Evolutionary conservation across 2,329 filamentous ascomycete genomes (phyloP).

Genomic region (Hortaea werneckii): DNA sequence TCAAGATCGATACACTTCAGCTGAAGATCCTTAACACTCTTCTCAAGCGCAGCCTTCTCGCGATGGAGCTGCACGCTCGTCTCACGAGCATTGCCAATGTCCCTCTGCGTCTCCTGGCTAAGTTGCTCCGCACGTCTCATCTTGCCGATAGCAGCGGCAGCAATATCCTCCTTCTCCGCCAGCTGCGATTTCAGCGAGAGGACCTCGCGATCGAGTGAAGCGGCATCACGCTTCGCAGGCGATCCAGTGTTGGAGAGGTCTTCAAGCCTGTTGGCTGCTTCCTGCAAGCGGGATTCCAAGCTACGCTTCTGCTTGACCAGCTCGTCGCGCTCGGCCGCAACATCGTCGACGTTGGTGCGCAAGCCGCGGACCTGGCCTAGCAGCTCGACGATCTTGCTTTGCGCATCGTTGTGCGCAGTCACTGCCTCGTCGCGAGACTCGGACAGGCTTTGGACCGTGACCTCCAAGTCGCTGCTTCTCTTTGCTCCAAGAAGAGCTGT

Average conservation of each 20-base stretch:
- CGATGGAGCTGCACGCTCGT: conserved; percentile 71
- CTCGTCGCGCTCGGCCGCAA: conserved; percentile 72
- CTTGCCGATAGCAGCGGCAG: conserved; percentile 84
- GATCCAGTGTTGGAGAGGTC: conserved; percentile 69
- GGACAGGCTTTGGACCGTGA: conserved; percentile 77
- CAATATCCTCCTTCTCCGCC: conserved; percentile 88
- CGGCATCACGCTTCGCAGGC: conserved; percentile 80
- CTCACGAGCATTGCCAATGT: conserved; percentile 79
- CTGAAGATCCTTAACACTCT: conserved; percentile 81
- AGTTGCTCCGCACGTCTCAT: conserved; percentile 91
- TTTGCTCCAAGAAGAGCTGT: conserved; percentile 96
- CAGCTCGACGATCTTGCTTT: conserved; percentile 82
- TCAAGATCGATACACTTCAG: conserved; percentile 84
- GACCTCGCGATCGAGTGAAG: conserved; percentile 77
- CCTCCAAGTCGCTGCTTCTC: conserved; percentile 84
- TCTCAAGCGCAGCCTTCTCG: conserved; percentile 82
- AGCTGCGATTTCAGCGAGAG: conserved; percentile 80
- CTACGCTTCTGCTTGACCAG: conserved; percentile 82
- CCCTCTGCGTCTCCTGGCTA: conserved; percentile 81
- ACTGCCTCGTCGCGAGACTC: conserved; percentile 90
- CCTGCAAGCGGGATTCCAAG: conserved; percentile 72
- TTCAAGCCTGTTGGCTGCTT: conserved; percentile 80
- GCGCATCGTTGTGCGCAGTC: conserved; percentile 86
- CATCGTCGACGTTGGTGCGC: conserved; percentile 74
- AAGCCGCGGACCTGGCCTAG: conserved; percentile 81